Evolutionary conservation across 371 early-diverging fungal species (phyloP), one percentile per base, ranked within the genome.

Genomic region (Actinomucor elegans): DNA sequence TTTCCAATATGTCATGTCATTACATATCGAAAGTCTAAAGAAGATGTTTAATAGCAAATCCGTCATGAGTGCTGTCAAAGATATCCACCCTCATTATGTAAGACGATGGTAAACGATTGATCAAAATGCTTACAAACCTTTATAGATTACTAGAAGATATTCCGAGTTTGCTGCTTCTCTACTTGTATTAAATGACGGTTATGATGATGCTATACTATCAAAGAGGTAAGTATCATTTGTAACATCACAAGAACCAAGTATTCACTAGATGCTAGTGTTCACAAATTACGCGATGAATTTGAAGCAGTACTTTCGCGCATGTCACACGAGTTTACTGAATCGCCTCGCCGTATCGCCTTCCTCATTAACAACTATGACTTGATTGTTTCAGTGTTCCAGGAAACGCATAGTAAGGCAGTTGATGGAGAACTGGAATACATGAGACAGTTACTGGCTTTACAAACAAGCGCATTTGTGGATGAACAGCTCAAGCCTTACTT

Each of bases 301-400:
- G 91, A 93, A 50, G 79, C 80, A 3, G 71, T 93, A 10, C 68
- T 79, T 4, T 65, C 75, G 10, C 76, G 84, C 20, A 88, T 92
- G 83, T 83, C 93, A 0, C 86, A 77, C 21, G 88, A 89, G 31
- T 80, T 91, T 52, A 50, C 75, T 3, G 90, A 90, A 41, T 68
- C 72, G 17, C 84, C 86, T 45, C 79, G 77, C 29, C 69, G 86
- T 20, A 75, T 88, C 43, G 86, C 93, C 10, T 93, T 94, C 48
- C 68, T 91, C 51, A 93, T 96, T 61, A 96, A 95, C 75, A 95
- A 94, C 57, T 90, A 88, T 57, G 97, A 96, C 55, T 74, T 93
- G 18, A 84, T 95, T 24, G 70, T 86, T 12, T 78, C 87, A 0
- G 86, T 94, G 12, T 76, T 96, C 31, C 75, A 81, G 55, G 91